phyloP scores from a whole-genome alignment of 2,329 filamentous ascomycete genomes.

The Phoma sp. region DNA sequence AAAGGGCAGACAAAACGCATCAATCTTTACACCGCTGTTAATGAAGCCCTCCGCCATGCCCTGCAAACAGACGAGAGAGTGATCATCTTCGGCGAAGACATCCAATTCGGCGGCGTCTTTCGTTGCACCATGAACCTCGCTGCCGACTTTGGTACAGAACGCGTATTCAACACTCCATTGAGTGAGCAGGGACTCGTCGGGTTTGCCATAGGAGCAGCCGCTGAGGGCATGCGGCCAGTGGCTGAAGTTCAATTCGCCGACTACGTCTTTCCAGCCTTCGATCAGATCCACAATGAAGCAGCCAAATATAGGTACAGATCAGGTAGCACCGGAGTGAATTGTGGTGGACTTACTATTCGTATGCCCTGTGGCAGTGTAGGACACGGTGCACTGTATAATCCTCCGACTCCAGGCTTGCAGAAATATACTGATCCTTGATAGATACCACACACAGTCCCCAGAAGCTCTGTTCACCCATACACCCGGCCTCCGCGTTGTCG shows the following conservation, averaged over 20 bases:
- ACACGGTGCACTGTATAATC: slow-evolving; percentile 73
- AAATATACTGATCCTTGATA: slow-evolving; percentile 20
- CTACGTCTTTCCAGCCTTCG: slow-evolving; percentile 91
- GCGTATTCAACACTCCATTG: slow-evolving; percentile 96
- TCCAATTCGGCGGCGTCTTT: slow-evolving; percentile 96
- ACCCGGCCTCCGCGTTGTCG: slow-evolving; percentile 82
- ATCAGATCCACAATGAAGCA: slow-evolving; percentile 92
- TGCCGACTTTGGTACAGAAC: slow-evolving; percentile 82
- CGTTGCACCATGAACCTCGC: slow-evolving; percentile 90
- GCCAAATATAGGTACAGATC: slow-evolving; percentile 84
- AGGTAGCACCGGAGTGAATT: slow-evolving; percentile 59
- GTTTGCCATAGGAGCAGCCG: slow-evolving; percentile 88
- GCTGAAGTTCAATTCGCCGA: slow-evolving; percentile 97
- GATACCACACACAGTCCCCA: slow-evolving; percentile 86
- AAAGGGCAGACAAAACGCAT: slow-evolving; percentile 79
- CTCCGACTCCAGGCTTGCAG: slow-evolving; percentile 2
- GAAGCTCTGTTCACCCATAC: slow-evolving; percentile 89
- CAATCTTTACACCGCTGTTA: slow-evolving; percentile 94
- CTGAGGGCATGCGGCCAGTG: slow-evolving; percentile 89
- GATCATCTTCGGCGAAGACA: slow-evolving; percentile 93
- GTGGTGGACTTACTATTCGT: slow-evolving; percentile 80
- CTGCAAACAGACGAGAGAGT: slow-evolving; percentile 84
- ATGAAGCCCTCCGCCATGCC: slow-evolving; percentile 83
- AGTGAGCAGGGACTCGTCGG: slow-evolving; percentile 94
- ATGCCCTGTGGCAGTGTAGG: slow-evolving; percentile 93